Evolutionary conservation across 192 early-diverging fungal species (phyloP).

Genomic region (Coemansia sp.): DNA sequence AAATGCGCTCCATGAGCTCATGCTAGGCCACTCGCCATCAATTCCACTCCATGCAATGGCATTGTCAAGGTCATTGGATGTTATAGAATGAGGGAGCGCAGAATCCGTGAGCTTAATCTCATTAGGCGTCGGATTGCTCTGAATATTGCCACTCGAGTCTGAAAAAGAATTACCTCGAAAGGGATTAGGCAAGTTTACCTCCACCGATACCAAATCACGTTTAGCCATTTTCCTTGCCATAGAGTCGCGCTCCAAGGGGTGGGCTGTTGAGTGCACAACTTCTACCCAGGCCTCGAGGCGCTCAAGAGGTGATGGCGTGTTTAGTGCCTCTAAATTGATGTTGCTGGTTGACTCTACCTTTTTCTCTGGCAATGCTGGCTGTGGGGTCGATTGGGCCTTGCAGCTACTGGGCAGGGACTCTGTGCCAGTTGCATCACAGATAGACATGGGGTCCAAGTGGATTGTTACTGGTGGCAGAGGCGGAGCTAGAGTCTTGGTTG

Average conservation of each 20-base stretch:
- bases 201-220: slow-evolving; percentile 11
- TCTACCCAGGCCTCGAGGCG: neutral
- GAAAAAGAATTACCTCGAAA: slow-evolving; percentile 5
- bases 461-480: slow-evolving; percentile 25
- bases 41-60: slow-evolving; percentile 25
- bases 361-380: neutral
- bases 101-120: neutral
- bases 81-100: neutral
- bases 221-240: neutral
- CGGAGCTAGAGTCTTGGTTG: neutral
- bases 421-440: slow-evolving; percentile 24
- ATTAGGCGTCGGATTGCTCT: neutral
- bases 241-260: neutral
- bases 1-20: too few relatives aligned
- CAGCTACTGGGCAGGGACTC: slow-evolving; percentile 21
- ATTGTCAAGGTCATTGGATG: neutral
- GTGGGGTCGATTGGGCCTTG: neutral
- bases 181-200: neutral
- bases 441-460: slow-evolving; percentile 3
- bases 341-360: neutral
- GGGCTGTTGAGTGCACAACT: neutral
- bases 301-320: neutral
- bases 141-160: neutral
- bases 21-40: neutral
- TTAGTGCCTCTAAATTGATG: neutral